phyloP scores from a whole-genome alignment of 179 eudicot species.

The Silene noctiflora region DNA sequence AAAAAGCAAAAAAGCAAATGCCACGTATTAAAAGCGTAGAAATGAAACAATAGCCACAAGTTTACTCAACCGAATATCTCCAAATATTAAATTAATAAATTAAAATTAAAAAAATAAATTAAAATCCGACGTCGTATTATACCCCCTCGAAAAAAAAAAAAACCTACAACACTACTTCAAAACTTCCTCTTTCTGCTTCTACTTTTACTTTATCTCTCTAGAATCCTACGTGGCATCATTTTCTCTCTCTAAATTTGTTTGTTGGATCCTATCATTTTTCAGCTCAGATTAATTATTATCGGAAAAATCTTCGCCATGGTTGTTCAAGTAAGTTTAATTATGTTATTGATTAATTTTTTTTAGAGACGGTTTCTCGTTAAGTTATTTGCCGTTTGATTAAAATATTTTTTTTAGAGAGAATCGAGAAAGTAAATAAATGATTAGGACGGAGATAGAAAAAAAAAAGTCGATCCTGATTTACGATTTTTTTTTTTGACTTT shows the following conservation, averaged over 20 bases:
- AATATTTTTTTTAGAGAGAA: no score
- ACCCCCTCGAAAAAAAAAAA: conserved; percentile 9
- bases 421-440: no score
- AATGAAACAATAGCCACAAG: conserved; percentile 7
- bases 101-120: background rate
- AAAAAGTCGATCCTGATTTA: no score
- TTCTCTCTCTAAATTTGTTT: background rate
- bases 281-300: background rate
- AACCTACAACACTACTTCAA: background rate
- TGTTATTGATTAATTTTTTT: background rate
- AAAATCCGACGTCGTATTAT: conserved; percentile 5
- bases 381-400: no score
- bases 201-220: background rate
- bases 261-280: background rate
- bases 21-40: background rate
- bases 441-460: no score
- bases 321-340: conserved; percentile 2
- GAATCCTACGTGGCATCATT: background rate
- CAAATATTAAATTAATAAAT: background rate
- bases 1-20: no score
- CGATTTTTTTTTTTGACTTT: no score
- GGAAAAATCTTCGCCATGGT: background rate
- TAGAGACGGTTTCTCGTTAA: no score
- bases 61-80: background rate
- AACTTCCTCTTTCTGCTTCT: background rate